phyloP scores from a whole-genome alignment of 805 yeast species.

The Kluyveromyces starmeri region DNA sequence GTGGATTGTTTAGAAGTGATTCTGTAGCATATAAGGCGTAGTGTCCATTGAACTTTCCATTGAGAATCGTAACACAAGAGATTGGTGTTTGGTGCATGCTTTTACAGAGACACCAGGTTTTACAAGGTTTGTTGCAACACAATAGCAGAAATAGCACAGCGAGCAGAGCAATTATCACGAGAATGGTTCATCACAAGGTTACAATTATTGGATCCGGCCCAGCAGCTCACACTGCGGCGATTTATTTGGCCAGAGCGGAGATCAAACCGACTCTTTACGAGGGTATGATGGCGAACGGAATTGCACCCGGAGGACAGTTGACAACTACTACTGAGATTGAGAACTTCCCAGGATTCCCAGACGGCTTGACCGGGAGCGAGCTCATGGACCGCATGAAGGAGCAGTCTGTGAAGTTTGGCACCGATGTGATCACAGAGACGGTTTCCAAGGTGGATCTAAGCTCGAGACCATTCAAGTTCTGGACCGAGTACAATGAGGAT shows the following conservation, averaged over 20 bases:
- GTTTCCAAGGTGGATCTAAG: slow-evolving; percentile 86
- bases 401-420: slow-evolving; percentile 83
- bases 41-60: no score
- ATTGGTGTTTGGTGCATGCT: no score
- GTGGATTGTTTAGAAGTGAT: no score
- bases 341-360: slow-evolving; percentile 98
- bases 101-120: no score
- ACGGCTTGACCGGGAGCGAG: slow-evolving; percentile 76
- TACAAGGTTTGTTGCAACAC: no score
- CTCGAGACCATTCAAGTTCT: slow-evolving; percentile 84
- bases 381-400: slow-evolving; percentile 92
- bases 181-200: slow-evolving; percentile 77
- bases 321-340: slow-evolving; percentile 98
- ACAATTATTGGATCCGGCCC: slow-evolving; percentile 96
- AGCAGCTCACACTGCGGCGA: slow-evolving; percentile 99
- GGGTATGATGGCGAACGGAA: slow-evolving; percentile 92
- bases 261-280: slow-evolving; percentile 88
- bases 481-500: slow-evolving; percentile 95
- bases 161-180: slow-evolving; percentile 13
- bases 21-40: no score
- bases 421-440: slow-evolving; percentile 92
- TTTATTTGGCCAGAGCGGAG: slow-evolving; percentile 94
- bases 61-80: no score
- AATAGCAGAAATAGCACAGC: not conserved
- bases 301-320: slow-evolving; percentile 98